These are phyloP conservation scores for Apium graveolens DNA, from an alignment of 129 eudicot species.

Conservation along the genomic window DNA sequence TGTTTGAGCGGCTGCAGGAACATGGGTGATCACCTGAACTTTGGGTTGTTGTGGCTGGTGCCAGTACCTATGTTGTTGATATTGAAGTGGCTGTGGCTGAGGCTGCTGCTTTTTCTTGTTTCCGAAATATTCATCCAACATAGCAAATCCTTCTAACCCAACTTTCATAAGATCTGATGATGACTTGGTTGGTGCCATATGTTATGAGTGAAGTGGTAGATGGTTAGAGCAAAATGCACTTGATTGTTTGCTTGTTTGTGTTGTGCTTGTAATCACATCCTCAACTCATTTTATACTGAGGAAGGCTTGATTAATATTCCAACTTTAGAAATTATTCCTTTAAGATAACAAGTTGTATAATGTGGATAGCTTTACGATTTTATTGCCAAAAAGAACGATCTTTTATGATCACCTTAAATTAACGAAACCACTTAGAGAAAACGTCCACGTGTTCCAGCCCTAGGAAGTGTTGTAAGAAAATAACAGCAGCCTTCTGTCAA, in stretches of 20 bases:
- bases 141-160: conserved; percentile 1
- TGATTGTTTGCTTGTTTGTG: not conserved
- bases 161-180: not conserved
- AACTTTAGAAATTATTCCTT: not conserved
- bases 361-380: not conserved
- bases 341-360: not conserved
- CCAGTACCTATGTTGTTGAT: not conserved
- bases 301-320: not conserved
- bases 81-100: not conserved
- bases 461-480: no score
- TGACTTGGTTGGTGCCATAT: conserved; percentile 4
- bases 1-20: not conserved
- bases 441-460: not conserved
- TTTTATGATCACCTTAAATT: not conserved
- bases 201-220: not conserved
- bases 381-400: not conserved
- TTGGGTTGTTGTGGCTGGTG: not conserved
- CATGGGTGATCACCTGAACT: not conserved
- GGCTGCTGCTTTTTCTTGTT: conserved; percentile 7
- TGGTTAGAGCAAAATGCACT: not conserved
- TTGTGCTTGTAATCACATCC: not conserved
- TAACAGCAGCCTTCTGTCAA: no score
- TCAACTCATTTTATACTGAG: not conserved
- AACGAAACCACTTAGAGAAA: not conserved
- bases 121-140: not conserved